Evolutionary conservation across 2,329 filamentous ascomycete genomes (phyloP), one percentile per base, ranked within the genome.

Genomic region (Botryotinia globosa): DNA sequence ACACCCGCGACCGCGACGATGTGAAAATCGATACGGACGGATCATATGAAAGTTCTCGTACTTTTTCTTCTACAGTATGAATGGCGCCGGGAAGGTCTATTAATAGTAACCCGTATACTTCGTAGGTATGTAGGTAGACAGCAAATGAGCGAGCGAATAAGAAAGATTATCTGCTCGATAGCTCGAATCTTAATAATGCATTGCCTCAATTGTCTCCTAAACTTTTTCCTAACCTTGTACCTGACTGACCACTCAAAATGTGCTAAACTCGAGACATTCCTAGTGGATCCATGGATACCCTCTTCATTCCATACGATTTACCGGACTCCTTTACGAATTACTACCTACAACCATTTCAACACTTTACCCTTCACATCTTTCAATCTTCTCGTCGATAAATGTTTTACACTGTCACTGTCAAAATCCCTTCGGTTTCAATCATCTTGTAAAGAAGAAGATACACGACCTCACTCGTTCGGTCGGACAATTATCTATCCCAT

Each of bases 401-500:
- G 29, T 34, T 20, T 37, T 37, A 34, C 63, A 37, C 20, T 48
- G 25, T 65, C 63, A 37, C 20, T 48, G 25, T 65, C 14, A 48
- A 48, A 48, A 37, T 65, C 32, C 63, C 44, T 65, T 65, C 63
- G 44, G 48, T 65, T 48, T 48, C 0, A 56, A n/a, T 34, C 32
- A n/a, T 44, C 59, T 29, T 59, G n/a, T 34, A 1, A 56, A 29
- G 37, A 56, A 67, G 29, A 44, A 14, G 22, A 3, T 25, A 68
- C 22, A 45, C 67, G 67, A 20, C 67, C 67, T 69, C 67, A 69
- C 39, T 69, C 67, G 67, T 69, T 69, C 39, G 67, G 67, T 69
- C 67, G 67, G 32, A 22, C 51, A 37, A 45, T 44, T 20, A 37
- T 45, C 32, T 34, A 45, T 44, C n/a, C 29, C 7, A 62, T 62